Base-by-base conservation (phyloP, 805 yeast species). In the Lachancea sp. region DNA sequence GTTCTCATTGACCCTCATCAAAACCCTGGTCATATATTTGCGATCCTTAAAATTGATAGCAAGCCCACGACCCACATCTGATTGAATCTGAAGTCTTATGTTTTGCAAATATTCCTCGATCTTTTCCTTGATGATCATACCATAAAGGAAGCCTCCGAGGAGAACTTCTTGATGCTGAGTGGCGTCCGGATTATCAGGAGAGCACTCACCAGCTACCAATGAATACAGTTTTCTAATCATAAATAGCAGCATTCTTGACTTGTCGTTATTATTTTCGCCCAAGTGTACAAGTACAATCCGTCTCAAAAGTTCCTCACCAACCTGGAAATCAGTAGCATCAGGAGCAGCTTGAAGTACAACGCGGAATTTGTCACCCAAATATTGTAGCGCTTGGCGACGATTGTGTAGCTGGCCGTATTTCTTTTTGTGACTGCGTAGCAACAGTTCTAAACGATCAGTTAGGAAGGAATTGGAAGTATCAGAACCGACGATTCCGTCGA, bases 111-210 rank as follows among this genome's bases (percentile, higher is more conserved):
- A 89, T 64, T 92, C 98, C 53, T 92, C 98, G 47, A 92, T 80
- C 62, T 92, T 92, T 67, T 92, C 98, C 64, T 92, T 92, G 56
- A 92, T 65, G 50, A 92, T 90, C 95, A 89, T 89, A 51, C 97
- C 97, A 54, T 87, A 92, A 41, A 92, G 71, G 75, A 92, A 86
- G 12, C 98, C 98, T 49, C 97, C 97, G 42, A 92, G 73, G 47
- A 92, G 68, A 23, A 92, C 85, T 68, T 92, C 98, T 68, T 92
- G 98, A 71, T 92, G 97, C 71, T 92, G 98, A 8, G 96, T 86
- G 36, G 97, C 95, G 80, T 92, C 98, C 61, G 98, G 98, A 67
- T 92, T 92, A 64, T 92, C 98, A 13, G 96, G 90, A 39, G 89
- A 70, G 64, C 97, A 90, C 60, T 90, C 96, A 45, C 97, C 97